Evolutionary conservation across 2,329 filamentous ascomycete genomes (phyloP).

Genomic region (Didymella lethalis): DNA sequence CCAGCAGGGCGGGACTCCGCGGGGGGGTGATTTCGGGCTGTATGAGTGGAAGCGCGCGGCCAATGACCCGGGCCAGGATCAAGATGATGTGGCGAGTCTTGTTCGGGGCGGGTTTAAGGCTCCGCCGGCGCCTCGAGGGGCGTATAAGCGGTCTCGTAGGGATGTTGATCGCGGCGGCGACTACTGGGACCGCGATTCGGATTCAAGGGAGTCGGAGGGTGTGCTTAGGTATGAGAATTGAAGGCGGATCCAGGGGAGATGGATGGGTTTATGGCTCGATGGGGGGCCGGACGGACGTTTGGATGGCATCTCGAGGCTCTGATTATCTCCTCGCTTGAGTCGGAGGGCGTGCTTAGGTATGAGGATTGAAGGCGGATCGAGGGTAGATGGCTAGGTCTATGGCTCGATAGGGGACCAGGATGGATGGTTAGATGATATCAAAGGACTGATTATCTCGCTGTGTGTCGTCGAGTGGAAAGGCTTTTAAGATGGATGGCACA

Average conservation of each 20-base stretch:
- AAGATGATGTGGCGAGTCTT: constrained; percentile 16
- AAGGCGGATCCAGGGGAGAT: not conserved
- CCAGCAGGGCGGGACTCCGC: constrained; percentile 10
- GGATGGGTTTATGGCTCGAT: too few relatives aligned
- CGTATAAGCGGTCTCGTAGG: not conserved
- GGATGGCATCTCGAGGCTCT: not conserved
- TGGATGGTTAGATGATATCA: not conserved
- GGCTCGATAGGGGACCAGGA: too few relatives aligned
- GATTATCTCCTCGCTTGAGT: too few relatives aligned
- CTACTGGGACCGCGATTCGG: constrained; percentile 2
- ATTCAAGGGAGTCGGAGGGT: not conserved
- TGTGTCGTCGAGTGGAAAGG: not conserved
- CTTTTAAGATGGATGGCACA: not conserved
- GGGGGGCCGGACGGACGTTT: too few relatives aligned
- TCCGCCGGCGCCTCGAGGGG: constrained; percentile 1
- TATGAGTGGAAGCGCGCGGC: constrained; percentile 11
- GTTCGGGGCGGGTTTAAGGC: not conserved
- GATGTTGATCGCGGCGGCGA: constrained; percentile 1
- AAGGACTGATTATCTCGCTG: not conserved
- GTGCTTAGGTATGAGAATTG: constrained; percentile 11
- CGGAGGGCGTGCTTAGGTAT: constrained; percentile 6
- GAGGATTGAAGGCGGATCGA: not conserved
- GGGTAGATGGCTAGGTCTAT: not conserved
- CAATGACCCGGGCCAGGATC: constrained; percentile 1
- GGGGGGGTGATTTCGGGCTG: constrained; percentile 4